Evolutionary conservation across 306 rosid species (phyloP).

Genomic region (Cajanus cajan): DNA sequence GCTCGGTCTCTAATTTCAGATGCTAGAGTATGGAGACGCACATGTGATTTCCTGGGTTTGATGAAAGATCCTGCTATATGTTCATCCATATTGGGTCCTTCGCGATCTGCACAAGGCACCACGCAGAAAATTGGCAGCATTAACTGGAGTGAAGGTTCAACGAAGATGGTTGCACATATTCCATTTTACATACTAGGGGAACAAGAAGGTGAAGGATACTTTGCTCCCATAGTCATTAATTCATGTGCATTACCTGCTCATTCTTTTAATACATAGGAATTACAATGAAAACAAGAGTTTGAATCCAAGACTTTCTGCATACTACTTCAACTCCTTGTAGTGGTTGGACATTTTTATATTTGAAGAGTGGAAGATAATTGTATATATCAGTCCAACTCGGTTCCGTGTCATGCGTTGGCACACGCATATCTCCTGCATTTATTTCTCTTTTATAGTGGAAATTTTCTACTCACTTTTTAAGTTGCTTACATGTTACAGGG

Average conservation of each 20-base stretch:
- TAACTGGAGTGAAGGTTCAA: constrained; percentile 80
- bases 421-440: background rate
- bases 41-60: constrained; percentile 87
- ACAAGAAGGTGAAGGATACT: constrained; percentile 62
- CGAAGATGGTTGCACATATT: constrained; percentile 85
- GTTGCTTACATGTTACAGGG: constrained; percentile 53
- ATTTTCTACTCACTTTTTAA: constrained; percentile 7
- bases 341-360: background rate
- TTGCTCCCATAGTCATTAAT: background rate
- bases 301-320: no score
- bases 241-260: background rate
- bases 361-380: background rate
- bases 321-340: no score
- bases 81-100: constrained; percentile 87
- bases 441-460: background rate
- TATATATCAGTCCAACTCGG: background rate
- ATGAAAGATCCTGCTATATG: constrained; percentile 87
- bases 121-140: constrained; percentile 68
- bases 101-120: constrained; percentile 56
- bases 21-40: constrained; percentile 81
- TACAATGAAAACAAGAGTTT: no score
- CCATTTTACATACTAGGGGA: constrained; percentile 88
- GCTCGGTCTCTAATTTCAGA: constrained; percentile 90
- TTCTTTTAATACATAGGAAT: no score
- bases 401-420: background rate